Conservation (phyloP, 805 yeast species). For the Wickerhamiella sergipiensis region DNA sequence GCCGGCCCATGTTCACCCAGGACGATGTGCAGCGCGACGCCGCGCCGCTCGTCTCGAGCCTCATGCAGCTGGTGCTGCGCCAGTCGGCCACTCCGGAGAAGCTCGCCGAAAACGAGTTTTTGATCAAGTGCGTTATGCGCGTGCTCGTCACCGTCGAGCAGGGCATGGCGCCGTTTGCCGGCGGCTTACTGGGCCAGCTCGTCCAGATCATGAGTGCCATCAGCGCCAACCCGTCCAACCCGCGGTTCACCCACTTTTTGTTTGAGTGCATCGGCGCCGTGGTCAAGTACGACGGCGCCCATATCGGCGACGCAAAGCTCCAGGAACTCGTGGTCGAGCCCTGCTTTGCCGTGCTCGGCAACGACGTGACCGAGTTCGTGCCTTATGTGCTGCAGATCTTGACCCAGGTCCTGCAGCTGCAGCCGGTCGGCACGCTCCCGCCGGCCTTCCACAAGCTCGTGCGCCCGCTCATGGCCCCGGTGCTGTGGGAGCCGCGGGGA, state of each 20-base stretch:
- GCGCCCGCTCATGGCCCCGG: conserved; percentile 76
- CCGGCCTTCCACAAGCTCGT: conserved; percentile 49
- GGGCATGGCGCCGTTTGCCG: conserved; percentile 21
- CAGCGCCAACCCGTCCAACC: conserved; percentile 86
- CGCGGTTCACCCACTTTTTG: conserved; percentile 77
- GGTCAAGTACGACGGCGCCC: conserved; percentile 36
- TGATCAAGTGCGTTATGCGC: conserved; percentile 81
- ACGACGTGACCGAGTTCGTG: conserved; percentile 85
- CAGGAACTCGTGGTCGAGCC: conserved; percentile 51
- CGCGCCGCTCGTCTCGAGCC: conserved; percentile 45
- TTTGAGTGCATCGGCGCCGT: conserved; percentile 80
- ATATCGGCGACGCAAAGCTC: conserved; percentile 26
- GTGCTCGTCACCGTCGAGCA: conserved; percentile 61
- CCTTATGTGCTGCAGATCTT: conserved; percentile 90
- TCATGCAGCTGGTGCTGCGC: conserved; percentile 53
- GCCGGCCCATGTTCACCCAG: conserved; percentile 46
- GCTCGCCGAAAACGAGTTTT: conserved; percentile 85
- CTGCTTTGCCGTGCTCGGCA: conserved; percentile 51
- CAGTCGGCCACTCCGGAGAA: conserved; percentile 66
- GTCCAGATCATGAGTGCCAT: conserved; percentile 56
- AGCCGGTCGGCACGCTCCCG: conserved; percentile 36
- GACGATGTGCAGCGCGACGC: conserved; percentile 50
- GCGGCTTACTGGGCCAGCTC: conserved; percentile 45
- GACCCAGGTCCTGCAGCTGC: conserved; percentile 55
- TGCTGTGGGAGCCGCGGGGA: conserved; percentile 86